Percentiles rank a stretch among this genome's conserved stretches.
phyloP scores from a whole-genome alignment of 495 filamentous ascomycete genomes.

The Penicillium psychrofluorescens region DNA sequence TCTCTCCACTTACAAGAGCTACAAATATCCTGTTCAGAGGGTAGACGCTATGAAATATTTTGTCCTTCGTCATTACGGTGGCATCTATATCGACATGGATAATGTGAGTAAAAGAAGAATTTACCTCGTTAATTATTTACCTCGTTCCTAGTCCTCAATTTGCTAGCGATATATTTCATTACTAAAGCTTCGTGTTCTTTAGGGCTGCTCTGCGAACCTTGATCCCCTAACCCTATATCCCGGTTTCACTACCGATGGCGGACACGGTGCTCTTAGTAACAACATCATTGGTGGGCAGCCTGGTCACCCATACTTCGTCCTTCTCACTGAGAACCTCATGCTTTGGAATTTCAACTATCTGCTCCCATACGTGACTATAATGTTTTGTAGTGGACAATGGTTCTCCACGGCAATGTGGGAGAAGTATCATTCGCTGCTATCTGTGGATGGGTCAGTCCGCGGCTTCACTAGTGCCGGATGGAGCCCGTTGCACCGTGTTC shows the following conservation, averaged over 20 bases:
- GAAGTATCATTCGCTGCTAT: slow-evolving; percentile 6
- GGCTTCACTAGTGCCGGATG: neutral
- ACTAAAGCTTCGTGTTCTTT: too few species aligned
- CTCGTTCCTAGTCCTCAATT: neutral
- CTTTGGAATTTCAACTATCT: slow-evolving; percentile 5
- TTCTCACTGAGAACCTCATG: slow-evolving; percentile 8
- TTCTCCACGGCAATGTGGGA: slow-evolving; percentile 14
- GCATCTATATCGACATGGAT: slow-evolving; percentile 67
- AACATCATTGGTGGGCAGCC: slow-evolving; percentile 10
- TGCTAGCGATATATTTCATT: too few species aligned
- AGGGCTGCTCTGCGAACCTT: slow-evolving; percentile 11
- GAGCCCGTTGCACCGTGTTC: slow-evolving; percentile 16
- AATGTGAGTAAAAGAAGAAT: slow-evolving; percentile 1
- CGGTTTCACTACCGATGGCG: slow-evolving; percentile 9
- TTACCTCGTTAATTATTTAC: neutral
- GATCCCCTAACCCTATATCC: slow-evolving; percentile 11
- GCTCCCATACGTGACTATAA: slow-evolving; percentile 10
- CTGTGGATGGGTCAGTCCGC: neutral
- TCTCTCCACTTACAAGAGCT: slow-evolving; percentile 54
- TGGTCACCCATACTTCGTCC: slow-evolving; percentile 9
- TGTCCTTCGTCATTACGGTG: slow-evolving; percentile 57
- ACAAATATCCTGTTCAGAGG: slow-evolving; percentile 59
- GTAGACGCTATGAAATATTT: slow-evolving; percentile 69
- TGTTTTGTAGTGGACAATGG: slow-evolving; percentile 11
- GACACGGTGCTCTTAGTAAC: slow-evolving; percentile 9